Base-by-base conservation (phyloP, 345 rosid species). In the Pseudoturritis turrita region DNA sequence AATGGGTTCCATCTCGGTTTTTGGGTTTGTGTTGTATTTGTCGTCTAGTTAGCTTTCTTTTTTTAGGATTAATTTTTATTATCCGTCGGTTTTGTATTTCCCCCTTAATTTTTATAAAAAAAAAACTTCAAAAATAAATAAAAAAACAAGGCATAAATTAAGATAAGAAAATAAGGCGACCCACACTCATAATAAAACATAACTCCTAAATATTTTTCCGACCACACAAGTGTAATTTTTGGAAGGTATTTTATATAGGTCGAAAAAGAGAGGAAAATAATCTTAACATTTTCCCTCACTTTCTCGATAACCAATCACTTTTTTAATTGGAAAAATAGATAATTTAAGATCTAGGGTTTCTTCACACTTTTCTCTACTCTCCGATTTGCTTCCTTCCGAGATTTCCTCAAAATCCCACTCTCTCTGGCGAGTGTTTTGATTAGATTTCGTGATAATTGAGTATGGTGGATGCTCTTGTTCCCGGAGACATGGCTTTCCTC, bases 401-500 rank as follows among this genome's bases (percentile, higher is more conserved):
- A n/a, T n/a, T n/a, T n/a, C 56, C 1, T 23, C 22, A n/a, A 22
- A 36, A 7, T 6, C n/a, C 10, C 56, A 56, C 49, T 19, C 62
- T 78, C 14, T 61, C 40, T 36, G 21, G 45, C 49, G 43, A 68
- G 73, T 44, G 71, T 51, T 77, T 55, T 26, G 79, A 46, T 66
- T 80, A 15, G 77, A 77, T 64, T 79, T 10, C 39, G 68, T 17
- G 68, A 41, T 41, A 70, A 62, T 57, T 36, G 81, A 78, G 71
- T 63, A 83, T 83, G 86, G 33, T 31, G 31, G 88, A 81, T 43
- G 25, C 77, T 41, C 65, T 41, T 71, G 64, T 61, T 26, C 52
- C 76, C 15, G 84, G 81, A 70, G 98, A 88, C 47, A 81, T 84
- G 84, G 78, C 87, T 60, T 79, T 72, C 75, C 61, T 94, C 62